These are phyloP conservation scores for Gossypium anomalum DNA, from an alignment of 345 rosid genomes.

Conservation along the genomic window DNA sequence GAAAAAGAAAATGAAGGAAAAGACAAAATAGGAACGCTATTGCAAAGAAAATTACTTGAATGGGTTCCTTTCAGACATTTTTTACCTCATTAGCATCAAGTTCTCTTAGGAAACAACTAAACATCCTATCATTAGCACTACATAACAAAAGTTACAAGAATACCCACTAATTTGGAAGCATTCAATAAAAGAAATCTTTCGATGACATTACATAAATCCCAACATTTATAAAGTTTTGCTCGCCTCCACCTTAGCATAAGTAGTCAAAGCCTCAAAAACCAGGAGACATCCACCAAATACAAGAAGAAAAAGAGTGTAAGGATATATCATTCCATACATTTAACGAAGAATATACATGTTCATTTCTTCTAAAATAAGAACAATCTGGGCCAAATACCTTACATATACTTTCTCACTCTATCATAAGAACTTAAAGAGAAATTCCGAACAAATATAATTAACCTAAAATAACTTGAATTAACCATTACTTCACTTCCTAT, in stretches of 20 bases:
- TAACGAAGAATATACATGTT: background rate
- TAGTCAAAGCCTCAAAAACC: background rate
- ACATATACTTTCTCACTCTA: background rate
- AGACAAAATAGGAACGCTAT: background rate
- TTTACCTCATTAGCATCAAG: background rate
- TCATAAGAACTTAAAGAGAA: background rate
- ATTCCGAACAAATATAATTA: background rate
- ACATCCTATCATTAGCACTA: background rate
- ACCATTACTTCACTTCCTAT: conserved; percentile 1
- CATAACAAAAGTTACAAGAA: background rate
- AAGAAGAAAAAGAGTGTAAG: background rate
- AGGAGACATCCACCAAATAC: background rate
- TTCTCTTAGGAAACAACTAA: background rate
- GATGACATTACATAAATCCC: background rate
- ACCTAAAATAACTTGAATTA: background rate
- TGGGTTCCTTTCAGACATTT: background rate
- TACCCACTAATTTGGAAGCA: background rate
- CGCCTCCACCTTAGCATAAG: background rate
- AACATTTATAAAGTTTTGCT: background rate
- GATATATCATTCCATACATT: background rate
- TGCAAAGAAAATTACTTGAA: background rate
- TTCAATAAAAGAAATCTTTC: background rate
- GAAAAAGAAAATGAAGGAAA: background rate
- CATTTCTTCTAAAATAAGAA: background rate
- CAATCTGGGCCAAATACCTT: background rate